Evolutionary conservation across 2,329 filamentous ascomycete genomes (phyloP).

Genomic region (Sporothrix brunneoviolacea): DNA sequence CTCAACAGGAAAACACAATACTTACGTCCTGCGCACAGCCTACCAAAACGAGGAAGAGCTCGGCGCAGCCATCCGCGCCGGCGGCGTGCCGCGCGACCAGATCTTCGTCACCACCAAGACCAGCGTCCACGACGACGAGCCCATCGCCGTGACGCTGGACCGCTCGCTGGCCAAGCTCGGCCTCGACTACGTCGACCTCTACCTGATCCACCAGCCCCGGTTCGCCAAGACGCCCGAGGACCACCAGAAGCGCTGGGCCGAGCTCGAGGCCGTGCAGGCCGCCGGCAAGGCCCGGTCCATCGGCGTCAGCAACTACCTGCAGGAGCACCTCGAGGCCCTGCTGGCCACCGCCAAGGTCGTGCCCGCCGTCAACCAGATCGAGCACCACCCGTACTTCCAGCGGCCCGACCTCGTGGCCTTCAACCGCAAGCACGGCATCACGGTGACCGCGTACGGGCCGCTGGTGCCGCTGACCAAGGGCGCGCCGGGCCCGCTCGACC

Average conservation of each 20-base stretch:
- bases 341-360: conserved; percentile 51
- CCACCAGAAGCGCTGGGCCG: conserved; percentile 53
- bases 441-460: conserved; percentile 48
- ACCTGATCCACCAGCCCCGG: conserved; percentile 55
- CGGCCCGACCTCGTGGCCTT: conserved; percentile 52
- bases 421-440: conserved; percentile 50
- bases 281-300: conserved; percentile 61
- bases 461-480: conserved; percentile 45
- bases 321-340: conserved; percentile 46
- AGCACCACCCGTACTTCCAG: conserved; percentile 69
- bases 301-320: conserved; percentile 68
- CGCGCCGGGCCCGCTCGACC: conserved; percentile 46
- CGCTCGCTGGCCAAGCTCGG: conserved; percentile 56
- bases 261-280: conserved; percentile 58
- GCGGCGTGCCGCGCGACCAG: conserved; percentile 55
- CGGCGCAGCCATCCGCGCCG: conserved; percentile 61
- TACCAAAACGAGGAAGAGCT: conserved; percentile 63
- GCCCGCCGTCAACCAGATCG: conserved; percentile 72
- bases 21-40: conserved; percentile 30
- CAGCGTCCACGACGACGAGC: conserved; percentile 26
- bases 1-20: background rate
- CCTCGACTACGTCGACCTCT: conserved; percentile 67
- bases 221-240: conserved; percentile 38
- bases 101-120: conserved; percentile 63
- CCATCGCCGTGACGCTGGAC: conserved; percentile 47